These are phyloP conservation scores for Ophiosphaerella herpotricha DNA, from an alignment of 2,329 filamentous ascomycete genomes.

Conservation along the genomic window DNA sequence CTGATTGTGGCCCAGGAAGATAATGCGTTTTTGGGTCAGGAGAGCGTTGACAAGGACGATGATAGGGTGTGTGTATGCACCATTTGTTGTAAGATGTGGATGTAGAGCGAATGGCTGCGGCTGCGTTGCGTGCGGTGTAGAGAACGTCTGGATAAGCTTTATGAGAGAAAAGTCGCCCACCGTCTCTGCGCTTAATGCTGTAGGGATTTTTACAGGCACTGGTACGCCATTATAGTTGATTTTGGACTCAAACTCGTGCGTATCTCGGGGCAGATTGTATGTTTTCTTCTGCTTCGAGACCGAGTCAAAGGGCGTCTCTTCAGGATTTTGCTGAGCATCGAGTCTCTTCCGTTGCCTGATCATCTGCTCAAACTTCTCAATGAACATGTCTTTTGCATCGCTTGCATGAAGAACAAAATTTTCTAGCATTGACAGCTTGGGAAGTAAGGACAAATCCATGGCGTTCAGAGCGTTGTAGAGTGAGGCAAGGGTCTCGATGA, in stretches of 20 bases:
- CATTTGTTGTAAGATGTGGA: constrained; percentile 90
- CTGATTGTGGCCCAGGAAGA: constrained; percentile 93
- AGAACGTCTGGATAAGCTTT: constrained; percentile 95
- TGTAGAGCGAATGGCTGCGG: constrained; percentile 86
- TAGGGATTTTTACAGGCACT: constrained; percentile 94
- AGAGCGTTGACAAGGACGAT: constrained; percentile 94
- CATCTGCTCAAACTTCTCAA: constrained; percentile 97
- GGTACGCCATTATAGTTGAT: constrained; percentile 96
- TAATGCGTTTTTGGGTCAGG: constrained; percentile 92
- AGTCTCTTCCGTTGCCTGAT: constrained; percentile 79
- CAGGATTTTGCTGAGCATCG: constrained; percentile 52
- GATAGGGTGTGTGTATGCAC: constrained; percentile 87
- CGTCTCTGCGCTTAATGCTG: constrained; percentile 90
- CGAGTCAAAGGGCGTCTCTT: constrained; percentile 44
- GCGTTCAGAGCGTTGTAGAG: constrained; percentile 92
- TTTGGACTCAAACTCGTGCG: constrained; percentile 95
- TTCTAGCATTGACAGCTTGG: constrained; percentile 80
- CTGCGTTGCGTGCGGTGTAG: constrained; percentile 76
- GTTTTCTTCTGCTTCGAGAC: constrained; percentile 58
- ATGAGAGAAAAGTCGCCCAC: constrained; percentile 97
- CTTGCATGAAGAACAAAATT: constrained; percentile 84
- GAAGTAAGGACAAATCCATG: constrained; percentile 96
- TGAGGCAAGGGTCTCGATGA: constrained; percentile 82
- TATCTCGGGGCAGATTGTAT: constrained; percentile 85
- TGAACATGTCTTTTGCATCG: constrained; percentile 93